Base-by-base conservation (phyloP, 164 flowering plant genomes). In the Chimonanthus praecox region DNA sequence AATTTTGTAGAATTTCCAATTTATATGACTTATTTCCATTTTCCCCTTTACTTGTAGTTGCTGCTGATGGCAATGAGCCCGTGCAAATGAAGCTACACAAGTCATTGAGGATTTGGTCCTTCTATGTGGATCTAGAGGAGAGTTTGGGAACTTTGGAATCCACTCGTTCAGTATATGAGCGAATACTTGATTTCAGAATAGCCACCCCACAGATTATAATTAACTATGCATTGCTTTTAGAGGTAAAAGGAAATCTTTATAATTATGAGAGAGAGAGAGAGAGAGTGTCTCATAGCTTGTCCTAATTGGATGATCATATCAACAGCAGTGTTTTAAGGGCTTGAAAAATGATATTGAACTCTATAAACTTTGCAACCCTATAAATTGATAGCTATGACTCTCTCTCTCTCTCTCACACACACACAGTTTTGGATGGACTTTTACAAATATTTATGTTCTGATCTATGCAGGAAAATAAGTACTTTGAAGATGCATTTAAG, bases 201-300 rank as follows among this genome's bases (percentile, higher is more conserved):
- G 98, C 99, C 64, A 95, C 98, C 7, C 97, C 99, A 9, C 99
- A 95, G 76, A 90, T 92, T 49, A 95, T 95, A 69, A 89, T 95
- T 58, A 95, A 93, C 71, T 95, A 95, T 80, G 90, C 99, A 4
- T 82, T 86, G 83, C 88, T 91, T 74, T 78, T 95, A 68, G 99
- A 95, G 85, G 99, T 92, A 86, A 80, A 15, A 11, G 68, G 7
- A 58, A 33, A 1, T 71, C 49, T 46, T 76, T 2, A 67, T 68
- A 45, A 0, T 49, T 50, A 48, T 46, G 47, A 33, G 33, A 33
- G 33, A 21, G 33, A n/a, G 47, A 33, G 33, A 33, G 33, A 33
- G 33, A 33, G 33, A 33, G 33, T 1, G 1, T 33, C 33, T 33
- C 33, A 33, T 33, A 33, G 33, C 33, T 33, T 33, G 0, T 33